Evolutionary conservation across 495 filamentous ascomycete species (phyloP).

Genomic region (Haplographium delicatum): DNA sequence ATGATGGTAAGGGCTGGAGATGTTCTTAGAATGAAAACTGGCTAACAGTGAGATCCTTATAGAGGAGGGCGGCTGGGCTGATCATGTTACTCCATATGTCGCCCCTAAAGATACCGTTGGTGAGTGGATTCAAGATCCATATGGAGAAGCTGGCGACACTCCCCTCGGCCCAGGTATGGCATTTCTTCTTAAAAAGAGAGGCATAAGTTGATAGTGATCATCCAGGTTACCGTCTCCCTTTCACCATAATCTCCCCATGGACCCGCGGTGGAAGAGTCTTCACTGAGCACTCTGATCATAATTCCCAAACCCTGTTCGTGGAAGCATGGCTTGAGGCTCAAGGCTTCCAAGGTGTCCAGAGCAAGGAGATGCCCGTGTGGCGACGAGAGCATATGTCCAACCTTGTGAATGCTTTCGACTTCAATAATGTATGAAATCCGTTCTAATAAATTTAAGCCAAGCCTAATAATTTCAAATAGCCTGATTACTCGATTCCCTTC

Average conservation of each 20-base stretch:
- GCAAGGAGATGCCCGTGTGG: conserved; percentile 43
- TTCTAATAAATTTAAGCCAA: too few species aligned
- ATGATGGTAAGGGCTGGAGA: conserved; percentile 20
- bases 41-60: not conserved
- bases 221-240: conserved; percentile 45
- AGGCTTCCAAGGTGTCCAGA: conserved; percentile 35
- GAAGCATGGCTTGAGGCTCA: conserved; percentile 45
- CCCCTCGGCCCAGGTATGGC: conserved; percentile 12
- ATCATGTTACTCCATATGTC: conserved; percentile 28
- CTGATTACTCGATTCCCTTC: not conserved
- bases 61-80: conserved; percentile 30
- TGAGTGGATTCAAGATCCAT: conserved; percentile 31
- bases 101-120: conserved; percentile 26
- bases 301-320: conserved; percentile 48
- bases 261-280: conserved; percentile 48
- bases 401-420: conserved; percentile 56
- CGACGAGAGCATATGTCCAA: conserved; percentile 49
- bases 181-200: not conserved
- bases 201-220: conserved; percentile 8
- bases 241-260: conserved; percentile 52
- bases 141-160: conserved; percentile 22
- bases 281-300: conserved; percentile 48
- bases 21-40: not conserved
- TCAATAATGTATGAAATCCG: conserved; percentile 69
- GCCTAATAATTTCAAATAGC: conserved; percentile 28